Evolutionary conservation across 257 asterid genomes (phyloP).

Genomic region (Solanum infundibuliforme): DNA sequence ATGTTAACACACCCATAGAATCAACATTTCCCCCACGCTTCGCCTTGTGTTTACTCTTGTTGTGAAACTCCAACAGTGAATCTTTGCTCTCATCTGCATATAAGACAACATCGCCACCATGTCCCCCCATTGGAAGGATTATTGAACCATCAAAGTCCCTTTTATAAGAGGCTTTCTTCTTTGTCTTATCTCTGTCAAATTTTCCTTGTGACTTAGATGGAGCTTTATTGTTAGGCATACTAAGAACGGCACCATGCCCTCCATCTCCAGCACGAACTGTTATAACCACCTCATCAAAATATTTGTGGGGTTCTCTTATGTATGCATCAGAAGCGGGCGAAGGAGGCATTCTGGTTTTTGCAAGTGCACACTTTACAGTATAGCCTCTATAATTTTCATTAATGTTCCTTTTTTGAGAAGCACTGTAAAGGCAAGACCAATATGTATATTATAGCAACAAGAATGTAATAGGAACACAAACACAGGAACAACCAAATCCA

Average conservation of each 20-base stretch:
- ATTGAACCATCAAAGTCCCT: slow-evolving; percentile 91
- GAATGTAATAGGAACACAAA: background rate
- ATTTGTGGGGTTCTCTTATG: slow-evolving; percentile 61
- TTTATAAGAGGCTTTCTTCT: slow-evolving; percentile 43
- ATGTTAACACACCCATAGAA: slow-evolving; percentile 81
- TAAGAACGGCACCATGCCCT: slow-evolving; percentile 76
- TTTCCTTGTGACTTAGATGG: slow-evolving; percentile 45
- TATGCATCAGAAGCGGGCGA: slow-evolving; percentile 43
- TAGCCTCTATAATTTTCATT: slow-evolving; percentile 9
- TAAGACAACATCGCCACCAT: slow-evolving; percentile 77
- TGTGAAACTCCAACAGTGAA: slow-evolving; percentile 74
- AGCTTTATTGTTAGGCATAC: slow-evolving; percentile 39
- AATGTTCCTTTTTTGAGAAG: slow-evolving; percentile 8
- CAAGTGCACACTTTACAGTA: slow-evolving; percentile 23
- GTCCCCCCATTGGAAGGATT: slow-evolving; percentile 84
- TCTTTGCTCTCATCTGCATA: slow-evolving; percentile 80
- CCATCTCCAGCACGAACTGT: slow-evolving; percentile 93
- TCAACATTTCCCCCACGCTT: slow-evolving; percentile 95
- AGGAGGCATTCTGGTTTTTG: slow-evolving; percentile 43
- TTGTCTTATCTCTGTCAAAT: slow-evolving; percentile 44
- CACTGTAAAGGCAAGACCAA: slow-evolving; percentile 1
- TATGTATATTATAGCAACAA: background rate
- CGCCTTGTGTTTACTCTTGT: slow-evolving; percentile 47
- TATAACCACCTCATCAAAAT: slow-evolving; percentile 78
- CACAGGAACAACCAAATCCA: background rate